phyloP scores from a whole-genome alignment of 2,329 filamentous ascomycete species.

The Trichocomaceae sp. region DNA sequence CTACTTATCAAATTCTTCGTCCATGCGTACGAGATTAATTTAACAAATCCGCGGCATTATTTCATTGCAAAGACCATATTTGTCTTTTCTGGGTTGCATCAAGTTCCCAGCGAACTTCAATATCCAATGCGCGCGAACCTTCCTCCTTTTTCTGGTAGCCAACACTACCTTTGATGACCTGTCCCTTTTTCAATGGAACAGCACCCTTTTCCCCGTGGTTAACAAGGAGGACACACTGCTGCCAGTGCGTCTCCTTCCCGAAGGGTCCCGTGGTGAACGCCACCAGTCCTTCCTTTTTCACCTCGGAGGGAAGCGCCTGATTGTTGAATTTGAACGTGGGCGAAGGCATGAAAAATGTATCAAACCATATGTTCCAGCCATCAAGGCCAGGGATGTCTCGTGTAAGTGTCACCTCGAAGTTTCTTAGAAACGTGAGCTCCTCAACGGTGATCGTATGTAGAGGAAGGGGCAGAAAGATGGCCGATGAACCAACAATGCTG shows the following conservation, averaged over 20 bases:
- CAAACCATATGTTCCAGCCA: conserved; percentile 88
- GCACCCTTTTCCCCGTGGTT: conserved; percentile 49
- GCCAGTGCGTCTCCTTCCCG: conserved; percentile 79
- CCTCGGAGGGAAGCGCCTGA: conserved; percentile 54
- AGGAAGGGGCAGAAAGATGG: conserved; percentile 67
- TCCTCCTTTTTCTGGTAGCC: conserved; percentile 63
- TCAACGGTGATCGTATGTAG: conserved; percentile 64
- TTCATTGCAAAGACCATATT: conserved; percentile 37
- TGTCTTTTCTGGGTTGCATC: conserved; percentile 39
- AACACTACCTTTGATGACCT: conserved; percentile 59
- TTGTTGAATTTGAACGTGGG: conserved; percentile 44
- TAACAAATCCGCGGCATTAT: background rate
- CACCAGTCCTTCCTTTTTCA: conserved; percentile 58
- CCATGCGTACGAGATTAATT: background rate
- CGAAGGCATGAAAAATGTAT: conserved; percentile 76
- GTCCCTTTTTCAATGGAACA: conserved; percentile 46
- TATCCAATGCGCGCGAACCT: conserved; percentile 61
- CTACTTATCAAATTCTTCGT: too few relatives aligned
- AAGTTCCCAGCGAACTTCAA: conserved; percentile 57
- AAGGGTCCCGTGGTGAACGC: conserved; percentile 83
- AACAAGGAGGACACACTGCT: conserved; percentile 69
- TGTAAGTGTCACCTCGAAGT: conserved; percentile 58
- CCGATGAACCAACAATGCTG: conserved; percentile 48
- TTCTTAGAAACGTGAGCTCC: conserved; percentile 68
- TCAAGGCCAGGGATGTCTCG: conserved; percentile 65